A percentile compares a stretch with the other conserved stretches of the same genome.
Evolutionary conservation across 495 filamentous ascomycete species (phyloP).

Genomic region (Aspergillus steynii): DNA sequence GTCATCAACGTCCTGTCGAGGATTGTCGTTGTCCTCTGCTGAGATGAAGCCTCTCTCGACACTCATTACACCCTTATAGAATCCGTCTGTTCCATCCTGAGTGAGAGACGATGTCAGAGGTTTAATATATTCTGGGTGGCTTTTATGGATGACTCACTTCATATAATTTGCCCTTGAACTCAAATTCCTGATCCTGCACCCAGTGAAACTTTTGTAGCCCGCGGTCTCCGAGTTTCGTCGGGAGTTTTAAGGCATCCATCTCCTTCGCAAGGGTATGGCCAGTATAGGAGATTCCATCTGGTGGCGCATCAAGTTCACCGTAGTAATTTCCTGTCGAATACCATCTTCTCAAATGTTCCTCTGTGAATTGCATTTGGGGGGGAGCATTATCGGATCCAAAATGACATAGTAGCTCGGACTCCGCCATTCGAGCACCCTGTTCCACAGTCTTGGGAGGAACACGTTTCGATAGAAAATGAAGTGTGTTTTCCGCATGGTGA

Average conservation of each 20-base stretch:
- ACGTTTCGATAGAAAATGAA: no score
- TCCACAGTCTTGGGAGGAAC: no score
- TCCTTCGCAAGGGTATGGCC: not conserved
- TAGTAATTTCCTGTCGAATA: no score
- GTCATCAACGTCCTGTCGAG: not conserved
- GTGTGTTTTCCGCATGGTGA: no score
- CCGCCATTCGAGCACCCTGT: no score
- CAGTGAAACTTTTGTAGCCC: not conserved
- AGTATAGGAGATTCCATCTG: not conserved
- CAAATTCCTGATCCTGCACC: not conserved
- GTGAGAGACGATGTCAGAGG: not conserved
- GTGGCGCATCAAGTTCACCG: not conserved
- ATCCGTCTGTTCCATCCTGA: not conserved
- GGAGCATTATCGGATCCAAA: no score
- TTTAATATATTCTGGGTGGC: not conserved
- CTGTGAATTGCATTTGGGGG: no score
- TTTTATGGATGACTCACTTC: not conserved
- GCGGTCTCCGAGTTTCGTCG: not conserved
- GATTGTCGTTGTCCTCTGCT: not conserved
- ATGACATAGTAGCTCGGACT: no score
- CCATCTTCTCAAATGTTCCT: no score
- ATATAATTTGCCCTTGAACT: not conserved
- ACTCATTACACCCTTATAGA: not conserved
- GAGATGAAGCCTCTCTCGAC: not conserved
- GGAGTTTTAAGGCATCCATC: not conserved